phyloP scores from a whole-genome alignment of 163 green algal species.

The Prototheca wickerhamii region DNA sequence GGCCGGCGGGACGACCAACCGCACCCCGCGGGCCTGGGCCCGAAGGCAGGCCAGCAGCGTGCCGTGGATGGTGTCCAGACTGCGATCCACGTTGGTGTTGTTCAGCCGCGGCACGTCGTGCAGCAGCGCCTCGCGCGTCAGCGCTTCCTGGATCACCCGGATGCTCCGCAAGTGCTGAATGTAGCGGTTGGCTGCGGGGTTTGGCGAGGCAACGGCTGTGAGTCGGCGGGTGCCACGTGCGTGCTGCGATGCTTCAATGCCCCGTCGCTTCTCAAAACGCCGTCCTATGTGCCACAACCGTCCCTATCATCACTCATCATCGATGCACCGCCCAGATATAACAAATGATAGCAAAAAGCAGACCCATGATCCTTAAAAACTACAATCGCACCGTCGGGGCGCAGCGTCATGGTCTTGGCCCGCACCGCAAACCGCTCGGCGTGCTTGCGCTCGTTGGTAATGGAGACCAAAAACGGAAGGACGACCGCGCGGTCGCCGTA shows the following conservation, averaged over 20 bases:
- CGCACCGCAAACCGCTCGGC: slow-evolving; percentile 88
- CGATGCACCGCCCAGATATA: neutral
- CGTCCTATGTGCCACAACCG: no score
- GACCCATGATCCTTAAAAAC: neutral
- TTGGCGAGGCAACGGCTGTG: neutral
- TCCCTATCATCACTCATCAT: neutral
- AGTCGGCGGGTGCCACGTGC: no score
- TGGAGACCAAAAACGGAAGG: slow-evolving; percentile 92
- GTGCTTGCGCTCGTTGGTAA: slow-evolving; percentile 83
- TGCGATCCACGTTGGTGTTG: slow-evolving; percentile 90
- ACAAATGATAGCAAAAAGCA: neutral
- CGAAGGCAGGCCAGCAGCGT: slow-evolving; percentile 58
- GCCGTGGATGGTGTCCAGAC: slow-evolving; percentile 76
- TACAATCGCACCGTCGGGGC: slow-evolving; percentile 28
- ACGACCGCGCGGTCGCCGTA: slow-evolving; percentile 18
- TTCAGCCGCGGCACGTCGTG: slow-evolving; percentile 74
- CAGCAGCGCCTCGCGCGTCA: slow-evolving; percentile 65
- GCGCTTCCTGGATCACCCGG: slow-evolving; percentile 80
- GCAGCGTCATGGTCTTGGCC: slow-evolving; percentile 90
- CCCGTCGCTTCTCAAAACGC: neutral
- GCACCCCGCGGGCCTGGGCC: slow-evolving; percentile 1
- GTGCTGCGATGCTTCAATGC: neutral
- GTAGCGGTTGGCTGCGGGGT: slow-evolving; percentile 74
- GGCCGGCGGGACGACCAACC: neutral
- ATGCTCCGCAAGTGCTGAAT: slow-evolving; percentile 83